Conservation (phyloP, 495 filamentous ascomycete species). For the Aspergillus baeticus region DNA sequence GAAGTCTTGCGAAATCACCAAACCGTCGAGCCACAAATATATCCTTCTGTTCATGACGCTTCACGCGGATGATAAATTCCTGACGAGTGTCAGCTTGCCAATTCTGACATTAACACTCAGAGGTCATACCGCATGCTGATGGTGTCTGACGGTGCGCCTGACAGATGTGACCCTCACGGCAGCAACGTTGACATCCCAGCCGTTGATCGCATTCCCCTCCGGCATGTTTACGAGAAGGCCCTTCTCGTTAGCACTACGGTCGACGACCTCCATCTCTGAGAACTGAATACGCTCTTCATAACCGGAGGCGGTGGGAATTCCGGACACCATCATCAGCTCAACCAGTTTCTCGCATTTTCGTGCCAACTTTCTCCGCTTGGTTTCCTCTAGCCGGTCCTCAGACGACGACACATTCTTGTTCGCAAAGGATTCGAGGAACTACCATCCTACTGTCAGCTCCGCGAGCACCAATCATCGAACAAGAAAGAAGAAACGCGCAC, state of each 20-base stretch:
- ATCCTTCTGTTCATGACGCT: conserved; percentile 66
- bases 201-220: conserved; percentile 86
- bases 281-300: conserved; percentile 97
- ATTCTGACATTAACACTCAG: background rate
- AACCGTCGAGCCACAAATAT: conserved; percentile 81
- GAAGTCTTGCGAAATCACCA: conserved; percentile 78
- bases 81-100: conserved; percentile 27
- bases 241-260: conserved; percentile 85
- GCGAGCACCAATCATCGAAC: background rate
- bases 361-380: conserved; percentile 89
- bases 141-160: conserved; percentile 85
- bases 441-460: conserved; percentile 7
- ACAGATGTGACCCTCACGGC: conserved; percentile 77
- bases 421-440: conserved; percentile 98
- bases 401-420: conserved; percentile 96
- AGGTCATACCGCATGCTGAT: conserved; percentile 79
- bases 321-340: conserved; percentile 99
- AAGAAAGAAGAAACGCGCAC: conserved; percentile 33
- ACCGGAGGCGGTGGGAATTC: conserved; percentile 90
- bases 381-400: conserved; percentile 93
- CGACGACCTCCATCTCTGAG: conserved; percentile 93
- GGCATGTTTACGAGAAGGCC: conserved; percentile 82
- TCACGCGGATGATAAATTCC: conserved; percentile 90
- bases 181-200: conserved; percentile 96
- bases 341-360: conserved; percentile 92